Percentiles rank a stretch among this genome's conserved stretches.
These are phyloP conservation scores for Rhynchospora pubera DNA, from an alignment of 176 grass and related monocot genomes.

Conservation along the genomic window DNA sequence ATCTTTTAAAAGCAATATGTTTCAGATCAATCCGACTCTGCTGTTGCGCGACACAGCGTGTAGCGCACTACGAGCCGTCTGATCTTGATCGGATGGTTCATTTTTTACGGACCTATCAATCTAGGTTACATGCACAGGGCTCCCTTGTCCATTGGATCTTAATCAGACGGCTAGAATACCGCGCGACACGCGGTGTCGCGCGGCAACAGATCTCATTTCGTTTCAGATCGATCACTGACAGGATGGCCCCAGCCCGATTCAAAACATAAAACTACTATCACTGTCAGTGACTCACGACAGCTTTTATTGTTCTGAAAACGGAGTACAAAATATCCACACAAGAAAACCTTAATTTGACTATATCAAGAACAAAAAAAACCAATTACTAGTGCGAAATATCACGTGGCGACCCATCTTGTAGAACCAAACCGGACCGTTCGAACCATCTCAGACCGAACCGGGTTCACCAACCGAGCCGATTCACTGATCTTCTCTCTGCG, in stretches of 20 bases:
- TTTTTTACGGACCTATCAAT: too few relatives aligned
- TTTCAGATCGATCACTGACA: neutral
- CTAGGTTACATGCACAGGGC: too few relatives aligned
- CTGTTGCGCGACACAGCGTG: too few relatives aligned
- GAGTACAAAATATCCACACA: neutral
- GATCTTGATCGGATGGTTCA: too few relatives aligned
- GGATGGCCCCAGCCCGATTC: neutral
- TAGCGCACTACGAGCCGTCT: too few relatives aligned
- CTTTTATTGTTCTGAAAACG: neutral
- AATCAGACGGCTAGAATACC: too few relatives aligned
- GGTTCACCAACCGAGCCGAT: conserved; percentile 33
- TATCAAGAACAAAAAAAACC: neutral
- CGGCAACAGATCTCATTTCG: too few relatives aligned
- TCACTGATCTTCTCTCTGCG: conserved; percentile 35
- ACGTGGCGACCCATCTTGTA: conserved; percentile 31
- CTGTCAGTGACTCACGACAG: neutral
- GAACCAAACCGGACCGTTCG: conserved; percentile 42
- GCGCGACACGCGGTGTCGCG: too few relatives aligned
- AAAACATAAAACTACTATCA: neutral
- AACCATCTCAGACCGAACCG: neutral
- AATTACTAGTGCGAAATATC: neutral
- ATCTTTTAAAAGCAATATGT: neutral
- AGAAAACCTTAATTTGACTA: neutral
- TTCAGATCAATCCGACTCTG: too few relatives aligned
- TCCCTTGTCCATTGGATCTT: too few relatives aligned